Conservation (phyloP, 257 asterid species). For the Perilla frutescens region DNA sequence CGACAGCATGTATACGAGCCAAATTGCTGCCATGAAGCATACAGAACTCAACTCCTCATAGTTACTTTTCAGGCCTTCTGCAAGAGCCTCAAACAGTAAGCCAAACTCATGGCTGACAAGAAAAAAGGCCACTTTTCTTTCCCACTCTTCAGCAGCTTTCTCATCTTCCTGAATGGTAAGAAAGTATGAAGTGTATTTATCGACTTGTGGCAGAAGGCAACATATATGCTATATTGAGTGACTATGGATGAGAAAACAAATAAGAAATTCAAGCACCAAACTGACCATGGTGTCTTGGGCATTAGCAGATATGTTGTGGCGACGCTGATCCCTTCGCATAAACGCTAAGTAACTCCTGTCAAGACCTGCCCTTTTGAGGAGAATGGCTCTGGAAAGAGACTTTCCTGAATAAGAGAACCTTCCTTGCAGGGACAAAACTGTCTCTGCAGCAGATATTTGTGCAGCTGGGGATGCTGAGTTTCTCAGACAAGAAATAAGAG, state of each 20-base stretch:
- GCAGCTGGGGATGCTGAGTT: slow-evolving; percentile 61
- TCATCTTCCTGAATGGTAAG: slow-evolving; percentile 61
- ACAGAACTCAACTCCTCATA: slow-evolving; percentile 58
- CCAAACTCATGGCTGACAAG: slow-evolving; percentile 90
- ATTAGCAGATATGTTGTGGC: slow-evolving; percentile 43
- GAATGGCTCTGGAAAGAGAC: slow-evolving; percentile 68
- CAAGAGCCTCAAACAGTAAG: slow-evolving; percentile 74
- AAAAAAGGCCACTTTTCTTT: slow-evolving; percentile 65
- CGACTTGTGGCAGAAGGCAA: no score
- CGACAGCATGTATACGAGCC: slow-evolving; percentile 80
- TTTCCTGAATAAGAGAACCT: slow-evolving; percentile 81
- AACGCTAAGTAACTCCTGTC: slow-evolving; percentile 50
- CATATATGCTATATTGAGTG: no score
- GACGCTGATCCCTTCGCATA: slow-evolving; percentile 56
- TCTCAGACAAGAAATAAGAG: slow-evolving; percentile 70
- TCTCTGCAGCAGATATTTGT: slow-evolving; percentile 79
- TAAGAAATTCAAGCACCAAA: not conserved
- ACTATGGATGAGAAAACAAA: not conserved
- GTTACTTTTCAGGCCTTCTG: slow-evolving; percentile 66
- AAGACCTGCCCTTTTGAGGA: slow-evolving; percentile 73
- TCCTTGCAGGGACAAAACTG: slow-evolving; percentile 71
- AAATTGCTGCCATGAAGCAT: slow-evolving; percentile 75
- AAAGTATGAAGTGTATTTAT: not conserved
- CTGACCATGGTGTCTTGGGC: slow-evolving; percentile 59
- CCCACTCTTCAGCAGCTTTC: slow-evolving; percentile 71